Evolutionary conservation across 495 filamentous ascomycete species (phyloP), one percentile per base, ranked within the genome.

Genomic region (Penicillium samsonianum): DNA sequence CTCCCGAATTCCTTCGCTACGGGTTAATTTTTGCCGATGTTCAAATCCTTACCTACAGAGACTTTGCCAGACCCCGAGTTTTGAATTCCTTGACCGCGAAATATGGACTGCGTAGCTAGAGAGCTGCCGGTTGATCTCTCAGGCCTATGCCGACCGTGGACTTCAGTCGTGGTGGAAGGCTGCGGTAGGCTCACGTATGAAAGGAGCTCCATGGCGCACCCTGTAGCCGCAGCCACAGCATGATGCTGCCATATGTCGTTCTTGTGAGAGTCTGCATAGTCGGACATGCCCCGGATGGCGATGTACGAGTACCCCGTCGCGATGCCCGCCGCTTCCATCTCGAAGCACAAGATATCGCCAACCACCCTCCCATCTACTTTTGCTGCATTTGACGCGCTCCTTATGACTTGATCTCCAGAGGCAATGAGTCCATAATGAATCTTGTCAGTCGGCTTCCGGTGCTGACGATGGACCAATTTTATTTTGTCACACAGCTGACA

Each of bases 181-280:
- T 25, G 23, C 23, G 23, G 23, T 4, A 25, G 2, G 23, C 4
- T 4, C 23, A 25, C 23, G 23, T 25, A 25, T 25, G 23, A 25
- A 25, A 25, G 23, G 4, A 25, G 23, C 23, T 25, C 23, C 23
- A 2, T 25, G 23, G 23, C 23, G 4, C 23, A 25, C 23, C 23
- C 23, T 2, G 67, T 67, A 47, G 68, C 67, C 3, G 55, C 59
- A 5, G 67, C 61, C 17, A 62, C 68, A 10, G 67, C 67, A 59
- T 69, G 69, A 17, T 28, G 22, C 42, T 71, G 67, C 68, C 64
- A 71, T 5, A 31, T 35, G n/a, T 67, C 49, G 43, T 71, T 69
- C 64, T 71, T 71, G 41, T 69, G 67, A 6, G 60, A 61, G 50
- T 71, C 68, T 5, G 61, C 47, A 54, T 71, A 71, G 40, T 71